These are phyloP conservation scores for Aspergillus coremiiformis DNA, from an alignment of 495 filamentous ascomycete species.

Conservation along the genomic window DNA sequence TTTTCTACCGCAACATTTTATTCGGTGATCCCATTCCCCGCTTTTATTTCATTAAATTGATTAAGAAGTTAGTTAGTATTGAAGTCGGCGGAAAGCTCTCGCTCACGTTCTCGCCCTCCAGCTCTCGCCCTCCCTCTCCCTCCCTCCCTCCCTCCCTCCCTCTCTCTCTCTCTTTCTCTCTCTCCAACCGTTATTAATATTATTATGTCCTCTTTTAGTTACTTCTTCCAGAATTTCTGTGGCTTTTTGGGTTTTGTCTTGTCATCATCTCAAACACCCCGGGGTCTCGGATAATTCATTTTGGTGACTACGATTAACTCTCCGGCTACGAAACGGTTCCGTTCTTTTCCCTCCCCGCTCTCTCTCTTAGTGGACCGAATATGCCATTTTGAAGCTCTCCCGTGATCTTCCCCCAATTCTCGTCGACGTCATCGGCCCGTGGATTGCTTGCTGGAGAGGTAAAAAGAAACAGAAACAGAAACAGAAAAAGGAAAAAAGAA, in stretches of 20 bases:
- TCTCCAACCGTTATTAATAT: no score
- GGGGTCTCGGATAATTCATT: neutral
- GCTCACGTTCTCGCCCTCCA: no score
- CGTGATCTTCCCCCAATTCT: constrained; percentile 27
- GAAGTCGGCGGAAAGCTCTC: neutral
- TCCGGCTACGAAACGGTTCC: no score
- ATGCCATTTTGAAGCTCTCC: constrained; percentile 33
- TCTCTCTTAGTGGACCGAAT: constrained; percentile 17
- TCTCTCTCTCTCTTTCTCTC: no score
- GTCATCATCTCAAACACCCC: neutral
- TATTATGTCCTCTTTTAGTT: neutral
- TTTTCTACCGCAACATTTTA: constrained; percentile 25
- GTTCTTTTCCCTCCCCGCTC: neutral
- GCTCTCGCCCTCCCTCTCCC: neutral
- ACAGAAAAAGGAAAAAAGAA: neutral
- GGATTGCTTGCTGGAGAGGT: constrained; percentile 15
- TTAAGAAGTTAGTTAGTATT: constrained; percentile 5
- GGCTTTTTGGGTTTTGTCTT: neutral
- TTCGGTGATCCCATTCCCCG: constrained; percentile 33
- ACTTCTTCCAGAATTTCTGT: neutral
- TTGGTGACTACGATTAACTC: neutral
- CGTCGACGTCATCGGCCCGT: constrained; percentile 44
- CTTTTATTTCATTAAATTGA: no score
- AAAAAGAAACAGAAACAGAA: no score
- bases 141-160: no score